Conservation (phyloP, 352 stramenopile species). For the Lagenidium sp. region DNA sequence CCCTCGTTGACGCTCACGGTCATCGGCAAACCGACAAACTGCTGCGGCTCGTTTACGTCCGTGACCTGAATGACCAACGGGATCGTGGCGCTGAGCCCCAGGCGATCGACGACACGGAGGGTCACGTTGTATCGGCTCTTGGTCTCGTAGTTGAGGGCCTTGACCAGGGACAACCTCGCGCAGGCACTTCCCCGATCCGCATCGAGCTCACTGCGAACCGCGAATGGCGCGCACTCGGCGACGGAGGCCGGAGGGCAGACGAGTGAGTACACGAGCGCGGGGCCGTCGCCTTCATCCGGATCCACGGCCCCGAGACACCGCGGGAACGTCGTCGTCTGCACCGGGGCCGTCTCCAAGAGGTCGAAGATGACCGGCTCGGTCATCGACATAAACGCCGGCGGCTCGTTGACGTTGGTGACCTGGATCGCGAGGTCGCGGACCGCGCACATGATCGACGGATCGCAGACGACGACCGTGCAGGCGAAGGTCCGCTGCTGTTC, state of each 20-base stretch:
- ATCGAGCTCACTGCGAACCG: constrained; percentile 21
- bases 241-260: constrained; percentile 11
- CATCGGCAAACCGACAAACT: constrained; percentile 18
- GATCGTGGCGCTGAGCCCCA: constrained; percentile 11
- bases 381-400: constrained; percentile 23
- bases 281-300: constrained; percentile 28
- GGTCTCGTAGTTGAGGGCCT: constrained; percentile 30
- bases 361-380: constrained; percentile 15
- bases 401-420: constrained; percentile 46
- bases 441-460: constrained; percentile 38
- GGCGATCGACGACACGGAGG: constrained; percentile 20
- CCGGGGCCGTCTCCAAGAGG: constrained; percentile 24
- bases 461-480: constrained; percentile 42
- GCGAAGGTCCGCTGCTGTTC: constrained; percentile 24
- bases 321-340: constrained; percentile 2
- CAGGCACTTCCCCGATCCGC: constrained; percentile 26
- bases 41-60: constrained; percentile 46
- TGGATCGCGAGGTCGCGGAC: constrained; percentile 27
- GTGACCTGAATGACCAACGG: constrained; percentile 25
- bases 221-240: constrained; percentile 27
- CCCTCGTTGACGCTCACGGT: constrained; percentile 26
- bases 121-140: constrained; percentile 26
- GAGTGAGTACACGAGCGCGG: constrained; percentile 26
- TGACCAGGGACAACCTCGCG: constrained; percentile 24
- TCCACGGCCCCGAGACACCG: constrained; percentile 34